These are phyloP conservation scores for Ceratobasidium sp. DNA, from an alignment of 1,284 basidiomycete genomes.

Conservation along the genomic window DNA sequence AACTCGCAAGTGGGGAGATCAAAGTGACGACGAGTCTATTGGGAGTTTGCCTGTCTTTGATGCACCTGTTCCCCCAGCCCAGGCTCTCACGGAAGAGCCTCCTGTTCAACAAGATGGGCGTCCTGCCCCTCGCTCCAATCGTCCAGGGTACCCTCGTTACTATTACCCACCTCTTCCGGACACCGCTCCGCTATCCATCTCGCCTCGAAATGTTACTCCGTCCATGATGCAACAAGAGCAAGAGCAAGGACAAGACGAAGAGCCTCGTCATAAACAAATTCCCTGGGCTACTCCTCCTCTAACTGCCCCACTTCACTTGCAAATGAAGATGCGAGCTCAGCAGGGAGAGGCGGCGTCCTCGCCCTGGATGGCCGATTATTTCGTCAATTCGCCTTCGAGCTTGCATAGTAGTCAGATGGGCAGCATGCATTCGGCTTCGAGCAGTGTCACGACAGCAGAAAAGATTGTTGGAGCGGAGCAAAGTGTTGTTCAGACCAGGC, in stretches of 20 bases:
- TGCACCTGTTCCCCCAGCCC: neutral
- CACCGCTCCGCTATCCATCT: slow-evolving; percentile 33
- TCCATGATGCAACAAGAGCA: slow-evolving; percentile 15
- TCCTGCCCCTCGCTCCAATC: neutral
- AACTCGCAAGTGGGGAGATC: slow-evolving; percentile 27
- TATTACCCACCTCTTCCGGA: slow-evolving; percentile 15
- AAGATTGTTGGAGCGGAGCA: neutral
- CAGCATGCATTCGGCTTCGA: slow-evolving; percentile 27
- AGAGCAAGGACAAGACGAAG: neutral
- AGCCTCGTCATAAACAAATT: neutral
- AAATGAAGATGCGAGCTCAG: slow-evolving; percentile 20
- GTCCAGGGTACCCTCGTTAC: slow-evolving; percentile 22
- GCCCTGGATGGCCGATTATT: slow-evolving; percentile 31
- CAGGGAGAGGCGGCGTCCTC: neutral
- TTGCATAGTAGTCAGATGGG: slow-evolving; percentile 30
- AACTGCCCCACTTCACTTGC: slow-evolving; percentile 7
- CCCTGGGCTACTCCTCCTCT: slow-evolving; percentile 1
- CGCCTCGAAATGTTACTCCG: slow-evolving; percentile 22
- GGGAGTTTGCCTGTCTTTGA: slow-evolving; percentile 27
- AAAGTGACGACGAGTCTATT: slow-evolving; percentile 17
- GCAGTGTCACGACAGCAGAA: slow-evolving; percentile 5
- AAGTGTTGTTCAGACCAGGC: neutral
- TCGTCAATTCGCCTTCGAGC: slow-evolving; percentile 32
- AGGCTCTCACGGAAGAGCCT: neutral
- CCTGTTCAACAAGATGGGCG: neutral